phyloP scores from a whole-genome alignment of 768 basidiomycete species.

The Cyclocybe cylindracea region DNA sequence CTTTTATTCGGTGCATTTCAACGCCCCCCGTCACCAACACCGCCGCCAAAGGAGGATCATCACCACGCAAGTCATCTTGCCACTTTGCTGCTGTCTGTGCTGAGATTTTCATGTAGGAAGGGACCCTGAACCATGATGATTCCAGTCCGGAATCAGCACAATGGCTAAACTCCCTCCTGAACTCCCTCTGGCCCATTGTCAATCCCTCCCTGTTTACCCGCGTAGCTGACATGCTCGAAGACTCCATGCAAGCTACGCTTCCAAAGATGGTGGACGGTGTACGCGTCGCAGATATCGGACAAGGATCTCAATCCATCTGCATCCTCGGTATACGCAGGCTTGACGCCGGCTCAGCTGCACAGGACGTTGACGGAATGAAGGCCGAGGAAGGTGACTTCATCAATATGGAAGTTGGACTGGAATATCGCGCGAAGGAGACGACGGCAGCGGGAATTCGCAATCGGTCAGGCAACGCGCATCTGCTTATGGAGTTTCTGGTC shows the following conservation, averaged over 20 bases:
- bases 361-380: slow-evolving; percentile 29
- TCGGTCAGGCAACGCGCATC: slow-evolving; percentile 59
- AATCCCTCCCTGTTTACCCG: slow-evolving; percentile 66
- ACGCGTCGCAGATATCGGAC: slow-evolving; percentile 69
- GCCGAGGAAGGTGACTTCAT: slow-evolving; percentile 49
- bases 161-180: slow-evolving; percentile 69
- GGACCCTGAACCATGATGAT: slow-evolving; percentile 14
- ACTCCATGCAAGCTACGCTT: slow-evolving; percentile 54
- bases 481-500: slow-evolving; percentile 71
- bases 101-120: not conserved
- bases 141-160: slow-evolving; percentile 34
- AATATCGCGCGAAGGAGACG: slow-evolving; percentile 57
- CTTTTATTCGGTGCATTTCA: slow-evolving; percentile 21
- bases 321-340: slow-evolving; percentile 66
- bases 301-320: slow-evolving; percentile 67
- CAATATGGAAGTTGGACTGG: slow-evolving; percentile 73
- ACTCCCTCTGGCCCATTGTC: slow-evolving; percentile 70
- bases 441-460: slow-evolving; percentile 37
- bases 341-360: slow-evolving; percentile 28
- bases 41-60: not conserved
- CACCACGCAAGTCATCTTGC: not conserved
- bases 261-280: slow-evolving; percentile 58
- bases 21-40: not conserved
- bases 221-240: slow-evolving; percentile 63
- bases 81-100: not conserved